A percentile compares a stretch with the other conserved stretches of the same genome.
Evolutionary conservation across 2,329 filamentous ascomycete species (phyloP).

Genomic region (Alternaria infectoria): DNA sequence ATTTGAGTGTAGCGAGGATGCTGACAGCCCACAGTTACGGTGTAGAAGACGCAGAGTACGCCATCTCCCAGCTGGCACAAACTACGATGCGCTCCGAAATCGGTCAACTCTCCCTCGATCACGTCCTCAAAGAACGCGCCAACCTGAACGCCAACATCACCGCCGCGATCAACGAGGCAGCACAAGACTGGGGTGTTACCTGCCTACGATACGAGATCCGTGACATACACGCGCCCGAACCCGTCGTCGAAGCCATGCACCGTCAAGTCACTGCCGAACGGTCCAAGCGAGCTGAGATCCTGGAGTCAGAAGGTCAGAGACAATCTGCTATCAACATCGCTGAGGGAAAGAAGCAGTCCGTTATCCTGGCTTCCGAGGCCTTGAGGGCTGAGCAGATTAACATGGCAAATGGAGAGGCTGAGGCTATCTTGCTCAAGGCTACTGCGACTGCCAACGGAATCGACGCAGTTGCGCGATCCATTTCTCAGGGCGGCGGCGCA

Average conservation of each 20-base stretch:
- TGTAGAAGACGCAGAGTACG: constrained; percentile 98
- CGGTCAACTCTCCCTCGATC: constrained; percentile 92
- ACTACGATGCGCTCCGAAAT: constrained; percentile 99
- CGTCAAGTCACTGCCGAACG: constrained; percentile 96
- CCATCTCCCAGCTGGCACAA: constrained; percentile 96
- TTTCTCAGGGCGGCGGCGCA: constrained; percentile 72
- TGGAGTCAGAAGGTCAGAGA: constrained; percentile 95
- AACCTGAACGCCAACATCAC: constrained; percentile 98
- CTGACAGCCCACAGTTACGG: constrained; percentile 72
- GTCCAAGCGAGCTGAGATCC: constrained; percentile 95
- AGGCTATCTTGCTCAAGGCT: constrained; percentile 88
- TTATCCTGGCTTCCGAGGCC: constrained; percentile 94
- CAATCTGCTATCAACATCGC: constrained; percentile 99
- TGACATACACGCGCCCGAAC: constrained; percentile 93
- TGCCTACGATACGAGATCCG: constrained; percentile 97
- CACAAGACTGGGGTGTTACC: constrained; percentile 94
- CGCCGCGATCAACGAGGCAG: constrained; percentile 97
- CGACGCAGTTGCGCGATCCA: constrained; percentile 79
- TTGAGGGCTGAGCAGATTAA: constrained; percentile 92
- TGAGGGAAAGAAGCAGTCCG: constrained; percentile 94
- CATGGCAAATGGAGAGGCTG: constrained; percentile 86
- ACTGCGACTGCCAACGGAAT: constrained; percentile 86
- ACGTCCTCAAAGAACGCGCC: constrained; percentile 95
- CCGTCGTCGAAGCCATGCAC: constrained; percentile 97
- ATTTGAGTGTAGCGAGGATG: not conserved